These are phyloP conservation scores for Ophiostoma ips DNA, from an alignment of 2,329 filamentous ascomycete genomes.

Conservation along the genomic window DNA sequence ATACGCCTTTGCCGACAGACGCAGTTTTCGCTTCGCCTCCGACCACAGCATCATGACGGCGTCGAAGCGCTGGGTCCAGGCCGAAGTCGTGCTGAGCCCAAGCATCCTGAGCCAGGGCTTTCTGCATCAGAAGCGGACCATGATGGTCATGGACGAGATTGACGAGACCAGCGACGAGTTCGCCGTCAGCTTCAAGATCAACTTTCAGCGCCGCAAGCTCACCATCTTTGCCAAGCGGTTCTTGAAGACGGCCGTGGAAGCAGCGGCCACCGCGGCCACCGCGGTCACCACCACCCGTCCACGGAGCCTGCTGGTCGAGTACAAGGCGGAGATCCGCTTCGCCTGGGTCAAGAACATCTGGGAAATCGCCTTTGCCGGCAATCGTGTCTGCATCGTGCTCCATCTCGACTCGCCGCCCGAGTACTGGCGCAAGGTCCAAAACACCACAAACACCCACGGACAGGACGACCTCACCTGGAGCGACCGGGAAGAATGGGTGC, in stretches of 20 bases:
- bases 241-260: not conserved
- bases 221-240: constrained; percentile 6
- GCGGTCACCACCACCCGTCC: not conserved
- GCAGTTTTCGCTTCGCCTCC: constrained; percentile 2
- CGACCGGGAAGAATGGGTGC: constrained; percentile 31
- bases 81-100: constrained; percentile 28
- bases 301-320: constrained; percentile 14
- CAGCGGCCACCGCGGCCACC: not conserved
- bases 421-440: constrained; percentile 28
- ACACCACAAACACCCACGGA: constrained; percentile 22
- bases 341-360: constrained; percentile 31
- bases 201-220: constrained; percentile 6
- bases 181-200: constrained; percentile 14
- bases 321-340: constrained; percentile 32
- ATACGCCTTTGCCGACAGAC: constrained; percentile 3
- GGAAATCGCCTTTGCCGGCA: constrained; percentile 21
- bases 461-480: constrained; percentile 24
- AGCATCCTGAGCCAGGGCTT: constrained; percentile 47
- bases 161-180: not conserved
- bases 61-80: constrained; percentile 13
- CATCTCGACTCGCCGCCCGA: constrained; percentile 33
- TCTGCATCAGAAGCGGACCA: constrained; percentile 34
- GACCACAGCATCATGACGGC: constrained; percentile 10
- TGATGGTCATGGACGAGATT: constrained; percentile 45
- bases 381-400: constrained; percentile 29